These are phyloP conservation scores for Hyaloscypha variabilis DNA, from an alignment of 495 filamentous ascomycete species.

Conservation along the genomic window DNA sequence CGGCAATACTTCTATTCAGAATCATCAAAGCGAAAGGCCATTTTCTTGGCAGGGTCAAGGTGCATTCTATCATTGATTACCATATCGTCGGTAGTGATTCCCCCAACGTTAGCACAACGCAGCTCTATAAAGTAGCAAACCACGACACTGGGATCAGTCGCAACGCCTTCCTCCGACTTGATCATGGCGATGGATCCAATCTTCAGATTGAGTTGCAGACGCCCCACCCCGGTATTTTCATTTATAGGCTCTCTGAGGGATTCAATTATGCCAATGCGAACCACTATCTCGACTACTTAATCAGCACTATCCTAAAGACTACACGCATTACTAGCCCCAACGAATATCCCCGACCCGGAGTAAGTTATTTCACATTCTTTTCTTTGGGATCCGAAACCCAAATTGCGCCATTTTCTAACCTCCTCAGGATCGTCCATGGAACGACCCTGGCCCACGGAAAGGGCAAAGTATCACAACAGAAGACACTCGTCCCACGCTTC, in stretches of 20 bases:
- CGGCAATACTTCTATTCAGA: constrained; percentile 79
- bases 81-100: constrained; percentile 70
- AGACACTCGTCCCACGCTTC: constrained; percentile 71
- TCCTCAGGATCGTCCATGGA: constrained; percentile 98
- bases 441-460: constrained; percentile 80
- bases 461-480: constrained; percentile 39
- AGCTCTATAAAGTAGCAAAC: constrained; percentile 24
- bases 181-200: constrained; percentile 88
- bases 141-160: constrained; percentile 50
- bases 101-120: constrained; percentile 36
- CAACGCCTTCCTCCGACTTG: constrained; percentile 89
- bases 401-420: too few species aligned
- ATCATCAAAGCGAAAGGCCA: constrained; percentile 82
- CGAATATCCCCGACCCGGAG: constrained; percentile 62
- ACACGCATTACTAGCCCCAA: constrained; percentile 80
- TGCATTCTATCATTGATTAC: constrained; percentile 88
- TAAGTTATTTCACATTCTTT: too few species aligned
- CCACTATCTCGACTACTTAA: constrained; percentile 85
- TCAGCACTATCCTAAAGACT: constrained; percentile 68
- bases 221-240: constrained; percentile 94
- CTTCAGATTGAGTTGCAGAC: constrained; percentile 75
- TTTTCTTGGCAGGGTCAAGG: constrained; percentile 86
- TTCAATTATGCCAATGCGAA: constrained; percentile 96
- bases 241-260: constrained; percentile 95
- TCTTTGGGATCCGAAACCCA: too few species aligned